Conservation (phyloP, 73 alveolate genomes). For the Tetrahymena thermophila region DNA sequence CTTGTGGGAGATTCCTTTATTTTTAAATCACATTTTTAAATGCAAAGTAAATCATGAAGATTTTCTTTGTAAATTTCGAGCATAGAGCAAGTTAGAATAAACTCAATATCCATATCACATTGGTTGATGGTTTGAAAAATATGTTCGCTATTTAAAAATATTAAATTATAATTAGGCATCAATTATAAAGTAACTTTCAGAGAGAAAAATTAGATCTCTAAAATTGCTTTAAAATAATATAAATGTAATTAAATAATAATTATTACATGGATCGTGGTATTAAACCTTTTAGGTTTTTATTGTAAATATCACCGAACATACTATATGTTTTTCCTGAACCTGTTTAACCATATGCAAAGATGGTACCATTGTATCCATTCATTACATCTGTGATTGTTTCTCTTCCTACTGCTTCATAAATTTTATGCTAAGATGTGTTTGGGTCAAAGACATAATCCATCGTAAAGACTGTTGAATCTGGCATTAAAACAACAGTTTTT, state of each 20-base stretch:
- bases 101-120: conserved; percentile 53
- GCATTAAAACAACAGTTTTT: conserved; percentile 29
- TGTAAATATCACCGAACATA: conserved; percentile 88
- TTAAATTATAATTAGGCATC: background rate
- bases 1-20: conserved; percentile 63
- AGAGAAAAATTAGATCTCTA: background rate
- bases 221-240: too few relatives aligned
- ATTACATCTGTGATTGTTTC: conserved; percentile 64
- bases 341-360: conserved; percentile 95
- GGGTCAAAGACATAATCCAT: conserved; percentile 77
- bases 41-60: conserved; percentile 53
- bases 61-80: conserved; percentile 76
- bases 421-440: conserved; percentile 52
- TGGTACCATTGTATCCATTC: conserved; percentile 83
- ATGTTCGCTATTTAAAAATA: conserved; percentile 1
- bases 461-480: conserved; percentile 17
- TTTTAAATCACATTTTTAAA: conserved; percentile 49
- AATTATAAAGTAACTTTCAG: too few relatives aligned
- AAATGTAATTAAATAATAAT: background rate
- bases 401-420: conserved; percentile 63
- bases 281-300: conserved; percentile 72
- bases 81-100: conserved; percentile 63
- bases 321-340: conserved; percentile 97
- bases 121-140: conserved; percentile 47
- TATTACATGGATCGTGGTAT: conserved; percentile 79